Evolutionary conservation across 2,329 filamentous ascomycete genomes (phyloP).

Genomic region (Tolypocladium nubicola): DNA sequence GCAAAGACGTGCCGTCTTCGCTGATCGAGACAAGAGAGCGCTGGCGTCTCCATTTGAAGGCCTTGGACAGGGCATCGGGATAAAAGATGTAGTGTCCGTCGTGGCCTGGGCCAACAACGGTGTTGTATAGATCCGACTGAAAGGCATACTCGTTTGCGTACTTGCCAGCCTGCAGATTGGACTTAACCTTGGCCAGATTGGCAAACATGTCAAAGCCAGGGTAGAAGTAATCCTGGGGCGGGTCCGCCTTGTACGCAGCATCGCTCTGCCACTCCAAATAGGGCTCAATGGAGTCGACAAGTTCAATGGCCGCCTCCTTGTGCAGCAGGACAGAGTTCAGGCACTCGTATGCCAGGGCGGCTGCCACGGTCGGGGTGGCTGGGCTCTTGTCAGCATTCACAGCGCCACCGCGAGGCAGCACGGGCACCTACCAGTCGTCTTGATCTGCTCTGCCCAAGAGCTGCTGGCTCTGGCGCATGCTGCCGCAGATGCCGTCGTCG

Average conservation of each 20-base stretch:
- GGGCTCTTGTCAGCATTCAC: not conserved
- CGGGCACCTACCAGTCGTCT: not conserved
- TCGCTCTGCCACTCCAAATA: slow-evolving; percentile 39
- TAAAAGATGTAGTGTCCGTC: slow-evolving; percentile 48
- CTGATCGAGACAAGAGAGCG: slow-evolving; percentile 29
- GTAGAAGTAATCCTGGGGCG: slow-evolving; percentile 39
- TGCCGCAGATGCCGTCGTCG: not conserved
- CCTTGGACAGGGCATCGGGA: slow-evolving; percentile 6
- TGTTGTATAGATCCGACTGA: slow-evolving; percentile 39
- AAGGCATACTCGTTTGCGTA: slow-evolving; percentile 46
- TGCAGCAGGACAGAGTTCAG: slow-evolving; percentile 27
- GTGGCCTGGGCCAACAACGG: slow-evolving; percentile 39
- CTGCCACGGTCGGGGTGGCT: slow-evolving; percentile 22
- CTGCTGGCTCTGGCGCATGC: slow-evolving; percentile 7
- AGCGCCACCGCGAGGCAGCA: not conserved
- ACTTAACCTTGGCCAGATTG: slow-evolving; percentile 31
- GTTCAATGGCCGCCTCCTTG: slow-evolving; percentile 18
- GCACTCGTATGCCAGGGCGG: slow-evolving; percentile 24
- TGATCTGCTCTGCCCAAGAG: slow-evolving; percentile 5
- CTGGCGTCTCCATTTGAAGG: slow-evolving; percentile 6
- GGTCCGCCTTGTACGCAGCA: slow-evolving; percentile 36
- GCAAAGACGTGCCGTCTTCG: slow-evolving; percentile 15
- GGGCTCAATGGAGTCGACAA: slow-evolving; percentile 26
- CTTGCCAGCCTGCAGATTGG: slow-evolving; percentile 26
- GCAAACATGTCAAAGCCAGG: slow-evolving; percentile 36